Conservation (phyloP, 2,329 filamentous ascomycete species). For the Microcyclospora pomicola region DNA sequence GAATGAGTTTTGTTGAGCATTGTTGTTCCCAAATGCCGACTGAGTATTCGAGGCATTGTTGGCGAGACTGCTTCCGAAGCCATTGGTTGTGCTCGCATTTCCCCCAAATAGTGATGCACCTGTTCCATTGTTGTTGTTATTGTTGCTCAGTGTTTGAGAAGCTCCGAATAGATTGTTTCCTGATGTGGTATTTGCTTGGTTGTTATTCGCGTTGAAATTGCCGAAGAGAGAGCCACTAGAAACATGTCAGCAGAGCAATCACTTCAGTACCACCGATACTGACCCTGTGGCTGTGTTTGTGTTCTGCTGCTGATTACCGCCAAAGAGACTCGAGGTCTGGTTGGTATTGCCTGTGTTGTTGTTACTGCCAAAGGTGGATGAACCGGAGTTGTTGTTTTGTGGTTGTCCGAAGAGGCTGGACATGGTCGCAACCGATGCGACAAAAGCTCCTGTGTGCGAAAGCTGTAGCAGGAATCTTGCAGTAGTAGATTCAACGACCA, state of each 20-base stretch:
- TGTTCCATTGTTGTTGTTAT: slow-evolving; percentile 13
- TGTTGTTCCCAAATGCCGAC: no score
- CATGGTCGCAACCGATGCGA: slow-evolving; percentile 9
- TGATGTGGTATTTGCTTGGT: not conserved
- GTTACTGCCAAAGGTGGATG: slow-evolving; percentile 26
- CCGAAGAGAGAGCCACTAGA: slow-evolving; percentile 4
- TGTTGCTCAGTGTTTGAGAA: slow-evolving; percentile 8
- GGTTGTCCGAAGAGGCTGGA: slow-evolving; percentile 12
- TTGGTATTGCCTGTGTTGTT: slow-evolving; percentile 12
- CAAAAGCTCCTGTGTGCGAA: no score
- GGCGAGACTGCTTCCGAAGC: slow-evolving; percentile 19
- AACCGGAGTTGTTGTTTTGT: not conserved
- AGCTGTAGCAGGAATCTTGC: no score
- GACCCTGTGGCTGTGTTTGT: no score
- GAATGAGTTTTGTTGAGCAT: no score
- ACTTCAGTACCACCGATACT: no score
- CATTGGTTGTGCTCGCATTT: slow-evolving; percentile 9
- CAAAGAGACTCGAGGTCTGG: slow-evolving; percentile 23
- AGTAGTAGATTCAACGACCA: no score
- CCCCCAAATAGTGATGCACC: slow-evolving; percentile 26
- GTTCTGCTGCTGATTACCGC: slow-evolving; percentile 8
- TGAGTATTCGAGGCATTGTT: slow-evolving; percentile 5
- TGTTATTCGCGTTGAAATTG: slow-evolving; percentile 7
- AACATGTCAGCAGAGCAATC: no score
- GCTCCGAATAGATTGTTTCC: slow-evolving; percentile 1